These are phyloP conservation scores for Hamamelis virginiana DNA, from an alignment of 164 flowering plant genomes.

Conservation along the genomic window DNA sequence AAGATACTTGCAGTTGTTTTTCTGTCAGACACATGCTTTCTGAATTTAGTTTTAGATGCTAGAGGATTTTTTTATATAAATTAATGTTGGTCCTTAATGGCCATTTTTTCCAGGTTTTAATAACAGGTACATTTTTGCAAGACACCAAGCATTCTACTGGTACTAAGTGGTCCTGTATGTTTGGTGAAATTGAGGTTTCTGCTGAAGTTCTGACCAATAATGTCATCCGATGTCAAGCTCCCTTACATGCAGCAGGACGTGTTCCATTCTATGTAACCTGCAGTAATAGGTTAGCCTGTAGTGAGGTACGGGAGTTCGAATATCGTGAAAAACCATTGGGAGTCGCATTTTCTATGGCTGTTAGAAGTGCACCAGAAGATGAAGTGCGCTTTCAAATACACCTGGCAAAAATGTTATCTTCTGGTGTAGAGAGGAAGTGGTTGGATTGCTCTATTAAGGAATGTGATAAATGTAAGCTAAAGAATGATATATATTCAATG, in stretches of 20 bases:
- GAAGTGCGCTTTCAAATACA: constrained; percentile 52
- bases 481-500: constrained; percentile 24
- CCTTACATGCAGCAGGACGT: constrained; percentile 55
- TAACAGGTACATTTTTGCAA: constrained; percentile 57
- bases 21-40: neutral
- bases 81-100: constrained; percentile 4
- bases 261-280: constrained; percentile 77
- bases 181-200: constrained; percentile 75
- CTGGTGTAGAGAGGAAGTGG: constrained; percentile 31
- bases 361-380: constrained; percentile 33
- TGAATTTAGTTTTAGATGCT: neutral
- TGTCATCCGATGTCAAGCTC: constrained; percentile 63
- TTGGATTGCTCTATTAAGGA: constrained; percentile 39
- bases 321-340: constrained; percentile 39
- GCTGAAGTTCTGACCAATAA: constrained; percentile 51
- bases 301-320: constrained; percentile 80
- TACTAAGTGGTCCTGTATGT: constrained; percentile 76
- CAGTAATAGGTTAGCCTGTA: constrained; percentile 70
- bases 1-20: neutral
- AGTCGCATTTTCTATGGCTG: constrained; percentile 12
- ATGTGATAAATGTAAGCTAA: constrained; percentile 49
- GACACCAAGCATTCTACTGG: constrained; percentile 22
- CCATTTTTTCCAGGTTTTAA: constrained; percentile 47
- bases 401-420: constrained; percentile 42
- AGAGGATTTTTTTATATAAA: neutral